Evolutionary conservation across 495 filamentous ascomycete genomes (phyloP).

Genomic region (Monascus purpureus): DNA sequence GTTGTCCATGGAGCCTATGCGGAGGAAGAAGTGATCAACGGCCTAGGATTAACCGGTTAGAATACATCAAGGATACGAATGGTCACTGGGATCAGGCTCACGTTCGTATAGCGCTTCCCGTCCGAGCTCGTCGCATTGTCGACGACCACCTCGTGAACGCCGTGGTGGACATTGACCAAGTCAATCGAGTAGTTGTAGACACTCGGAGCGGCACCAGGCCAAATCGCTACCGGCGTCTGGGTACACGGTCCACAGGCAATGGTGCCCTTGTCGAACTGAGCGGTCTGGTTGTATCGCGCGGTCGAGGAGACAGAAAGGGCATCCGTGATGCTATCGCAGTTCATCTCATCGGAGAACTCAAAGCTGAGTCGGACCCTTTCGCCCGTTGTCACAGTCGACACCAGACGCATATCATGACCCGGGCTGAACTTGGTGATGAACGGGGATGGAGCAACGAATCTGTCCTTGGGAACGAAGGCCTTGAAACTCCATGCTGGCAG

Average conservation of each 20-base stretch:
- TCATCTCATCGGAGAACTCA: constrained; percentile 42
- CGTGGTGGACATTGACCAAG: constrained; percentile 32
- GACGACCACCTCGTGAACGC: constrained; percentile 31
- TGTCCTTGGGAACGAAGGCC: constrained; percentile 36
- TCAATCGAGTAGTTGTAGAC: constrained; percentile 23
- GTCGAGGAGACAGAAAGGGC: constrained; percentile 32
- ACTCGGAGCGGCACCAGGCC: constrained; percentile 18
- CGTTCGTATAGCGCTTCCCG: constrained; percentile 22
- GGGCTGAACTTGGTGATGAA: constrained; percentile 44
- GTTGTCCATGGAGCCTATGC: constrained; percentile 29
- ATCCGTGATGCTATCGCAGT: constrained; percentile 33
- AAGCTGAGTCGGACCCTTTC: constrained; percentile 30
- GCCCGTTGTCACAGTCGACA: constrained; percentile 17
- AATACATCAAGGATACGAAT: constrained; percentile 1
- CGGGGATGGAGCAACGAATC: constrained; percentile 31
- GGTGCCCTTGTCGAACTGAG: constrained; percentile 10
- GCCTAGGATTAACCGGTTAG: constrained; percentile 6
- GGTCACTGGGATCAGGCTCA: constrained; percentile 2
- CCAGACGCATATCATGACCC: constrained; percentile 39
- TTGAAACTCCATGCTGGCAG: constrained; percentile 41
- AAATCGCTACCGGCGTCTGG: constrained; percentile 9
- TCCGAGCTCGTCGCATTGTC: constrained; percentile 26
- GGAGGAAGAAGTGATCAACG: constrained; percentile 29
- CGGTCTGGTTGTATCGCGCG: constrained; percentile 8
- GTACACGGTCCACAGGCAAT: constrained; percentile 7